Evolutionary conservation across 192 early-diverging fungal species (phyloP).

Genomic region (Podochytrium sp.): DNA sequence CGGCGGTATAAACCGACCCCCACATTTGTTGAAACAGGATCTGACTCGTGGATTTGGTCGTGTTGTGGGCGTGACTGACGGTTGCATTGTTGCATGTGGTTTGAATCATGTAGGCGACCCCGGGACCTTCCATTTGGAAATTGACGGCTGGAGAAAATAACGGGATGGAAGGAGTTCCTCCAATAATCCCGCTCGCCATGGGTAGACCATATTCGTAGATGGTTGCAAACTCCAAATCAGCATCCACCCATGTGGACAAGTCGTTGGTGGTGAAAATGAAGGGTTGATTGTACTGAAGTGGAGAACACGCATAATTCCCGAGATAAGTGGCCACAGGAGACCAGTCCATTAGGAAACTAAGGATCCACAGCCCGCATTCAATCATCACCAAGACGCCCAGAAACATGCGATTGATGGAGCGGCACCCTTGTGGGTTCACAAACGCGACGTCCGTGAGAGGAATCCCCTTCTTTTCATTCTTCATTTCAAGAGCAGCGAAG

Average conservation of each 20-base stretch:
- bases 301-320: background rate
- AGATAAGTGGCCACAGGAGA: background rate
- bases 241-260: background rate
- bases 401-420: background rate
- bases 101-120: background rate
- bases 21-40: background rate
- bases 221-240: background rate
- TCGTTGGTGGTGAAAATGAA: constrained; percentile 2
- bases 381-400: background rate
- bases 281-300: background rate
- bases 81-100: background rate
- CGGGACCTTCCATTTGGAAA: constrained; percentile 4
- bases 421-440: background rate
- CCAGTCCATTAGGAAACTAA: constrained; percentile 6
- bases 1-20: background rate
- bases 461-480: background rate
- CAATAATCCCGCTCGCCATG: background rate
- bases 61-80: background rate
- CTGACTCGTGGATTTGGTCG: background rate
- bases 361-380: background rate
- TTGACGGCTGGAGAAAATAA: background rate
- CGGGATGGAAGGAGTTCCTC: background rate
- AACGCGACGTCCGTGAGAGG: background rate
- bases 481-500: background rate
- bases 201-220: background rate